Evolutionary conservation across 768 basidiomycete species (phyloP).

Genomic region (Trametes maxima): DNA sequence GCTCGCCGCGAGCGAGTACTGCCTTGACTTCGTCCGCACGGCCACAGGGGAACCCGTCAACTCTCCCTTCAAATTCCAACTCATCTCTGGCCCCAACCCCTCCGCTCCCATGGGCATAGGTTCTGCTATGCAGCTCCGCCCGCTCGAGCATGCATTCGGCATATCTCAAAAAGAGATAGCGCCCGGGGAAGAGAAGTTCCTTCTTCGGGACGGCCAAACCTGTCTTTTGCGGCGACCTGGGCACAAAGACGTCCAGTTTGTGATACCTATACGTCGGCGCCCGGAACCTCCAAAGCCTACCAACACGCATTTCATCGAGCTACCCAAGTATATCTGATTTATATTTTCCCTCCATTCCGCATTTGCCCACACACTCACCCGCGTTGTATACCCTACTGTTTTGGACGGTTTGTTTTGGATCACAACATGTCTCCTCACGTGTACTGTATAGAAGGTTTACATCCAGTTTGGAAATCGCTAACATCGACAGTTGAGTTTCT

Average conservation of each 20-base stretch:
- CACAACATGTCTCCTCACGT: too few species aligned
- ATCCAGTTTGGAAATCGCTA: too few species aligned
- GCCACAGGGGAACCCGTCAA: background rate
- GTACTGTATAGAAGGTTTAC: too few species aligned
- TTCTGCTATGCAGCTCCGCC: background rate
- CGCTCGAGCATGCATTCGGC: background rate
- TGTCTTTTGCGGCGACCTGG: background rate
- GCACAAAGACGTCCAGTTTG: background rate
- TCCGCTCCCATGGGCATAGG: background rate
- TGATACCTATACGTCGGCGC: background rate
- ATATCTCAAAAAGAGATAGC: background rate
- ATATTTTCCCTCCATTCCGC: background rate
- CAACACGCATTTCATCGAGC: background rate
- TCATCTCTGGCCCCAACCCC: background rate
- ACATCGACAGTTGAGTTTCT: too few species aligned
- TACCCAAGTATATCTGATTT: background rate
- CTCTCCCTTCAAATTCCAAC: background rate
- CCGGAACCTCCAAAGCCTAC: background rate
- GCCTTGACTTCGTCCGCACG: constrained; percentile 2
- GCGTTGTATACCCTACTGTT: too few species aligned
- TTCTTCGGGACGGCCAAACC: background rate
- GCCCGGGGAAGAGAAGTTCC: constrained; percentile 1
- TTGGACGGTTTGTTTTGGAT: too few species aligned
- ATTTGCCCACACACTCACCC: too few species aligned
- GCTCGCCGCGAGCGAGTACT: background rate